Evolutionary conservation across 768 basidiomycete genomes (phyloP).

Genomic region (Trametes meyenii): DNA sequence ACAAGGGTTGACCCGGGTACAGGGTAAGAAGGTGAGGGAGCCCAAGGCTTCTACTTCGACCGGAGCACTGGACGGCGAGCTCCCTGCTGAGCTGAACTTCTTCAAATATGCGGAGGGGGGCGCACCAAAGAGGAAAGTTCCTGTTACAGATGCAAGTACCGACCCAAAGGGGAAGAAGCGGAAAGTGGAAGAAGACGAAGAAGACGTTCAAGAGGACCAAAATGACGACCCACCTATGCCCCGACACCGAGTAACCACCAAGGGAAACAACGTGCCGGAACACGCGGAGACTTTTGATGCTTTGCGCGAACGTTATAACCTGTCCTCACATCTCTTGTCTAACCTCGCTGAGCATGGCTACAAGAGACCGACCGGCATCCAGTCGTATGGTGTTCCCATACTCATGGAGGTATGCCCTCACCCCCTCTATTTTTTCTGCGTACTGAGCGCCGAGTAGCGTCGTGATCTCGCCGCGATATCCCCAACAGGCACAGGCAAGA

Average conservation of each 20-base stretch:
- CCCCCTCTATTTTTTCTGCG: neutral
- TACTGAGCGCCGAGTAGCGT: constrained; percentile 43
- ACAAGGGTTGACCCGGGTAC: neutral
- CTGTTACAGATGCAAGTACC: constrained; percentile 8
- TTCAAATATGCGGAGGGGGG: constrained; percentile 80
- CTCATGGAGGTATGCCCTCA: constrained; percentile 63
- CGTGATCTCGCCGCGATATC: constrained; percentile 93
- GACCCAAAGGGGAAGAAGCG: constrained; percentile 32
- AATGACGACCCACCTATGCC: constrained; percentile 34
- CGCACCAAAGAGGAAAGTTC: constrained; percentile 53
- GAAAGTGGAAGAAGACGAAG: constrained; percentile 30
- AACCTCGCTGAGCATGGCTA: constrained; percentile 68
- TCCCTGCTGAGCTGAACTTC: constrained; percentile 85
- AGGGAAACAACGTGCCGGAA: constrained; percentile 70
- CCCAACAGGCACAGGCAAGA: constrained; percentile 98
- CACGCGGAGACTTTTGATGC: constrained; percentile 60
- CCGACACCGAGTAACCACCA: constrained; percentile 70
- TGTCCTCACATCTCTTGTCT: constrained; percentile 60
- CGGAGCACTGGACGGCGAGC: constrained; percentile 44
- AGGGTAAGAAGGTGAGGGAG: constrained; percentile 14
- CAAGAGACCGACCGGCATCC: constrained; percentile 75
- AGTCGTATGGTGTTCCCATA: constrained; percentile 79
- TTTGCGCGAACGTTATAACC: constrained; percentile 56
- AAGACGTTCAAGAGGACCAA: constrained; percentile 27
- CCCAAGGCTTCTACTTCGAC: constrained; percentile 22